phyloP scores from a whole-genome alignment of 768 basidiomycete species.

The Leccinum pellstonianum region DNA sequence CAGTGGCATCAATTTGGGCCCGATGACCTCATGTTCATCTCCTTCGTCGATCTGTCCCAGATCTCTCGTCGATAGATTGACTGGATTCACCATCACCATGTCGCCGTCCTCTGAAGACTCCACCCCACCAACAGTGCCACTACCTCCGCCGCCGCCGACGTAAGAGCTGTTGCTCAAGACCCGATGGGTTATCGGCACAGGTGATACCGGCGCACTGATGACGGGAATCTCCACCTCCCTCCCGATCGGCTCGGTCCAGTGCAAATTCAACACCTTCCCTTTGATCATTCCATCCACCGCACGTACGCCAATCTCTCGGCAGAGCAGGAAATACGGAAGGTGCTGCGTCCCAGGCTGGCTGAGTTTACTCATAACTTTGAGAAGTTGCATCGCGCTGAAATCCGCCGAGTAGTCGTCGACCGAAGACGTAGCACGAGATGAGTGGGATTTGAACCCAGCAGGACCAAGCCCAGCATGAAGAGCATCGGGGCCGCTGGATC shows the following conservation, averaged over 20 bases:
- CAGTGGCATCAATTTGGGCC: slow-evolving; percentile 72
- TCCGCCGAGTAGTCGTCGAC: slow-evolving; percentile 55
- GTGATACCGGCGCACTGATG: slow-evolving; percentile 28
- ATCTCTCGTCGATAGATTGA: slow-evolving; percentile 41
- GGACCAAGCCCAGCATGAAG: slow-evolving; percentile 59
- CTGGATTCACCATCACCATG: slow-evolving; percentile 43
- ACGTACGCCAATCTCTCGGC: slow-evolving; percentile 78
- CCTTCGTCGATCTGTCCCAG: slow-evolving; percentile 48
- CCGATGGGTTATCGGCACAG: slow-evolving; percentile 27
- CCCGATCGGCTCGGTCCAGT: slow-evolving; percentile 74
- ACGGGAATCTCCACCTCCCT: slow-evolving; percentile 42
- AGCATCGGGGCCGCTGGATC: slow-evolving; percentile 44
- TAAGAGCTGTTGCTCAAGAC: slow-evolving; percentile 30
- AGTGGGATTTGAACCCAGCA: slow-evolving; percentile 63
- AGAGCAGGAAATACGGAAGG: slow-evolving; percentile 78
- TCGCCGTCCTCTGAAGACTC: slow-evolving; percentile 45
- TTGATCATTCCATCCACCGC: slow-evolving; percentile 86
- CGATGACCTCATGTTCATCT: slow-evolving; percentile 56
- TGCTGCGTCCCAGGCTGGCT: slow-evolving; percentile 61
- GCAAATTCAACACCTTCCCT: slow-evolving; percentile 68
- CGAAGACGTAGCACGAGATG: slow-evolving; percentile 17
- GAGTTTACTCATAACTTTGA: slow-evolving; percentile 79
- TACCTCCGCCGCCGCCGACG: slow-evolving; percentile 32
- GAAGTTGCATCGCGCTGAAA: slow-evolving; percentile 75
- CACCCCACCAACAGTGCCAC: slow-evolving; percentile 40